These are phyloP conservation scores for Zygosaccharomyces sapae DNA, from an alignment of 1,139 yeast genomes.

Conservation along the genomic window DNA sequence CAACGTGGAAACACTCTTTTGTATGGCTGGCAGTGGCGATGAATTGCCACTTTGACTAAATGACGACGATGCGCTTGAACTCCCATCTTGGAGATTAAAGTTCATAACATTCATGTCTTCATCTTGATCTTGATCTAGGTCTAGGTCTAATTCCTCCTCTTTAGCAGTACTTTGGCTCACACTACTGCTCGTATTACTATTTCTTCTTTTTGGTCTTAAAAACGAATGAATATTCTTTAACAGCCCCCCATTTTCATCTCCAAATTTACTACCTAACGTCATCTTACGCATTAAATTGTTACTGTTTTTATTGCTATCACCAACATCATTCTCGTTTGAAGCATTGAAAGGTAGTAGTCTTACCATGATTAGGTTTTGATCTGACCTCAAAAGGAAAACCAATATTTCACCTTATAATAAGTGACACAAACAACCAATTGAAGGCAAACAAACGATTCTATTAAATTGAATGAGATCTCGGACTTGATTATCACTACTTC, in stretches of 20 bases:
- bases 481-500: no score
- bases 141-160: not conserved
- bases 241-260: slow-evolving; percentile 9
- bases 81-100: not conserved
- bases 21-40: slow-evolving; percentile 2
- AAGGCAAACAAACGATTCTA: no score
- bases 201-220: slow-evolving; percentile 9
- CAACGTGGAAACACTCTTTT: slow-evolving; percentile 1
- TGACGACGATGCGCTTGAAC: not conserved
- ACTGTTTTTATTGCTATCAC: slow-evolving; percentile 6
- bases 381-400: slow-evolving; percentile 1
- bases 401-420: not conserved
- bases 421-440: no score
- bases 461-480: no score
- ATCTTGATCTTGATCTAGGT: not conserved
- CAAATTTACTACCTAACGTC: slow-evolving; percentile 11
- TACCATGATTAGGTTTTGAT: not conserved
- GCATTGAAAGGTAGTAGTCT: not conserved
- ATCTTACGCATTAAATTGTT: slow-evolving; percentile 7
- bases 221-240: slow-evolving; percentile 14
- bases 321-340: not conserved
- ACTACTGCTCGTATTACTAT: not conserved
- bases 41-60: slow-evolving; percentile 1
- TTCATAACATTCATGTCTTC: not conserved
- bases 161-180: not conserved